Conservation (phyloP, 768 basidiomycete genomes). For the Lactifluus volemus region DNA sequence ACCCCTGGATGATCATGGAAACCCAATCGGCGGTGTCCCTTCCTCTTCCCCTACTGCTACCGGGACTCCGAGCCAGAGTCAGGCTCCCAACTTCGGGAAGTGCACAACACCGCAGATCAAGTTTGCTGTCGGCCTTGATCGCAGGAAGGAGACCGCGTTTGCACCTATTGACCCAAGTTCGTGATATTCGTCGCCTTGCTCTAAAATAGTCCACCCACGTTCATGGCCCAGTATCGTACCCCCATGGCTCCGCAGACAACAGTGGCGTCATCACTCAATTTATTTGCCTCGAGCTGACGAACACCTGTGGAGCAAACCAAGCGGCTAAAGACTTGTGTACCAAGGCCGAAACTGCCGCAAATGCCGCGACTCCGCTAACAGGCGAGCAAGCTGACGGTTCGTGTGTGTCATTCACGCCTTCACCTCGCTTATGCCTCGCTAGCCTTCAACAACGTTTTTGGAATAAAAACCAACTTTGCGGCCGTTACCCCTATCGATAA, state of each 20-base stretch:
- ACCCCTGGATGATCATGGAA: constrained; percentile 39
- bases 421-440: not conserved
- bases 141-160: constrained; percentile 48
- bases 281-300: constrained; percentile 43
- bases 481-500: constrained; percentile 35
- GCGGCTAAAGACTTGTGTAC: constrained; percentile 38
- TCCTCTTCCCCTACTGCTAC: not conserved
- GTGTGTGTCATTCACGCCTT: not conserved
- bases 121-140: constrained; percentile 46
- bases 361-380: constrained; percentile 25
- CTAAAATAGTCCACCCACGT: not conserved
- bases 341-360: constrained; percentile 34
- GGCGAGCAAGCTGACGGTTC: constrained; percentile 46
- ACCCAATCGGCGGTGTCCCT: constrained; percentile 6
- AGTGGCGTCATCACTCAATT: constrained; percentile 43
- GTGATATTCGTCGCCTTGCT: not conserved
- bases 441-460: constrained; percentile 52
- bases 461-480: constrained; percentile 44
- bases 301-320: constrained; percentile 41
- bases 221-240: not conserved
- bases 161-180: constrained; percentile 34
- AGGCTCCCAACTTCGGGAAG: constrained; percentile 38
- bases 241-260: constrained; percentile 17
- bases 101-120: constrained; percentile 48
- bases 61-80: not conserved